Evolutionary conservation across 495 filamentous ascomycete species (phyloP).

Genomic region (Parathielavia hyrcaniae): DNA sequence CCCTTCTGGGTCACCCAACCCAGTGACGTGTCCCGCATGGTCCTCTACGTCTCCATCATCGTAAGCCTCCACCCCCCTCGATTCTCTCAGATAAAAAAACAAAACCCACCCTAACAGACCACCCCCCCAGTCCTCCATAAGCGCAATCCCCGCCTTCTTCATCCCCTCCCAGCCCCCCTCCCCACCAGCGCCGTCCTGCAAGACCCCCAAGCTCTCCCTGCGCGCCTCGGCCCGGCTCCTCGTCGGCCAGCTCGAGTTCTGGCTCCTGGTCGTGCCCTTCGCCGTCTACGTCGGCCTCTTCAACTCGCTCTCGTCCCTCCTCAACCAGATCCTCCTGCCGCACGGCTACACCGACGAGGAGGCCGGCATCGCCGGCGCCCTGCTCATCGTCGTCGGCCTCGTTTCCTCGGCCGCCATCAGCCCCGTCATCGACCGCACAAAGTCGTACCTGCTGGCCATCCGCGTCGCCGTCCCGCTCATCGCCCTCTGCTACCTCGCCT

Average conservation of each 20-base stretch:
- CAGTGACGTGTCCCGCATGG: conserved; percentile 68
- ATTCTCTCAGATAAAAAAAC: conserved; percentile 6
- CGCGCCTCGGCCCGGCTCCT: conserved; percentile 47
- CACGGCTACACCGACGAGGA: conserved; percentile 74
- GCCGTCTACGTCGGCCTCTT: conserved; percentile 84
- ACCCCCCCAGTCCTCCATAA: conserved; percentile 54
- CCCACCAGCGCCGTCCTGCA: conserved; percentile 47
- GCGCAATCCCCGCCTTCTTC: conserved; percentile 74
- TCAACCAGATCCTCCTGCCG: conserved; percentile 84
- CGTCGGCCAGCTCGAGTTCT: conserved; percentile 56
- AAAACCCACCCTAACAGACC: conserved; percentile 11
- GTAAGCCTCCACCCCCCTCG: conserved; percentile 43
- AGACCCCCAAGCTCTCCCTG: conserved; percentile 46
- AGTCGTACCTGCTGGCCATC: conserved; percentile 69
- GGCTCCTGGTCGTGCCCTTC: conserved; percentile 70
- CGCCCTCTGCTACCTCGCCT: conserved; percentile 61
- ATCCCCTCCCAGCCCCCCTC: conserved; percentile 75
- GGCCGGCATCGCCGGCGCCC: conserved; percentile 80
- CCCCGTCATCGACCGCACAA: conserved; percentile 78
- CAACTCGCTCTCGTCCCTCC: conserved; percentile 79
- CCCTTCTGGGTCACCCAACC: conserved; percentile 62
- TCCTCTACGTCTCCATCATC: conserved; percentile 81
- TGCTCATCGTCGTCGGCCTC: conserved; percentile 87
- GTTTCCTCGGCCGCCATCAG: conserved; percentile 65
- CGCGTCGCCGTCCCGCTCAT: conserved; percentile 71